phyloP scores from a whole-genome alignment of 805 yeast genomes.

The Danielia reshetovae region DNA sequence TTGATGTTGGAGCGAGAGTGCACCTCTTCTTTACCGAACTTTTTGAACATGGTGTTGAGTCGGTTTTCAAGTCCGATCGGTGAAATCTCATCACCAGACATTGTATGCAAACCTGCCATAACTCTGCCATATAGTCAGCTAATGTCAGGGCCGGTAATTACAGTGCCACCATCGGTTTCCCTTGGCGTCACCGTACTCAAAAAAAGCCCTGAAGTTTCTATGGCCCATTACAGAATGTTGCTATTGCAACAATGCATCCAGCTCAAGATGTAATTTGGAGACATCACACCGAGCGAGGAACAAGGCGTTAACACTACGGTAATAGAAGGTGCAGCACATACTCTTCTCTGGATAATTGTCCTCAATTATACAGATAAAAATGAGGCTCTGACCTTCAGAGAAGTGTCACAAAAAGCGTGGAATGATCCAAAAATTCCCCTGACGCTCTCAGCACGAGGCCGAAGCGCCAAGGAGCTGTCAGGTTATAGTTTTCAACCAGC shows the following conservation, averaged over 20 bases:
- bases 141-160: conserved; percentile 43
- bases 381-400: conserved; percentile 26
- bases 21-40: conserved; percentile 79
- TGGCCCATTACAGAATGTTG: conserved; percentile 36
- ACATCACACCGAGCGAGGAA: conserved; percentile 45
- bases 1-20: conserved; percentile 89
- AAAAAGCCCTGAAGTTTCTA: conserved; percentile 32
- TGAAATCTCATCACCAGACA: conserved; percentile 1
- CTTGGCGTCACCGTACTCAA: conserved; percentile 47
- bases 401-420: conserved; percentile 20
- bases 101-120: not conserved
- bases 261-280: conserved; percentile 39
- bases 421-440: conserved; percentile 74
- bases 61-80: not conserved
- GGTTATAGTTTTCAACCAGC: conserved; percentile 99
- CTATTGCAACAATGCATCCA: conserved; percentile 26
- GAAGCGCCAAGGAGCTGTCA: conserved; percentile 67
- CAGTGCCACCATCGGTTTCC: conserved; percentile 40
- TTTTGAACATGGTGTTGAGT: conserved; percentile 42
- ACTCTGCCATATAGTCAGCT: not conserved
- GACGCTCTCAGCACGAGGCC: conserved; percentile 46
- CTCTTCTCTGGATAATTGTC: conserved; percentile 18
- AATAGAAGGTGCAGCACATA: not conserved
- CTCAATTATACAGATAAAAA: conserved; percentile 23
- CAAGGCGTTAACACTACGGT: conserved; percentile 25